Evolutionary conservation across 2,329 filamentous ascomycete genomes (phyloP).

Genomic region (Ramichloridium luteum): DNA sequence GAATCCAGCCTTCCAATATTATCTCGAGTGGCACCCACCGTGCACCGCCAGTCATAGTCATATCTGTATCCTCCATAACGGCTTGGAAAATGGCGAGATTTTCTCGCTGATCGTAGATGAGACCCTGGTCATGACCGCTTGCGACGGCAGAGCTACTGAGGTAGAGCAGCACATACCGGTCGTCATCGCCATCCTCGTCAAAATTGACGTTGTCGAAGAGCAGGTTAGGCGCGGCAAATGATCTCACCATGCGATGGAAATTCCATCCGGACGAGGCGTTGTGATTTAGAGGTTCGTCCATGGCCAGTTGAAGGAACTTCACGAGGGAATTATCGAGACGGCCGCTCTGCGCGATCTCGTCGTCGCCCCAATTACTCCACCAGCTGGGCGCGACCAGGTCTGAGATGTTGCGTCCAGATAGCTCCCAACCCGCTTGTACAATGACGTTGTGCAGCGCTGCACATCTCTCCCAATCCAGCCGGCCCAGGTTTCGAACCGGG

Average conservation of each 20-base stretch:
- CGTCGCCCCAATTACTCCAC: neutral
- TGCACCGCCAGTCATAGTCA: neutral
- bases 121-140: neutral
- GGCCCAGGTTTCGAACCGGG: slow-evolving; percentile 6
- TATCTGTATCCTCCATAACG: neutral
- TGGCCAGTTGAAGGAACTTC: too few relatives aligned
- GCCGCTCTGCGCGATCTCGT: too few relatives aligned
- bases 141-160: neutral
- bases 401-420: slow-evolving; percentile 4
- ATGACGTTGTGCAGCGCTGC: slow-evolving; percentile 10
- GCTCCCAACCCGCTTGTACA: slow-evolving; percentile 7
- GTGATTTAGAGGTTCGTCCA: too few relatives aligned
- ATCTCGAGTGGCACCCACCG: neutral
- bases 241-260: neutral
- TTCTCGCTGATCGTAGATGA: neutral
- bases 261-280: too few relatives aligned
- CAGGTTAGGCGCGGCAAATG: neutral
- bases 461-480: slow-evolving; percentile 7
- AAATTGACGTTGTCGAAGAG: neutral
- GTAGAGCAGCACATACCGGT: slow-evolving; percentile 1
- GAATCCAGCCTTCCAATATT: neutral
- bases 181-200: neutral
- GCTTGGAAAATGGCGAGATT: neutral
- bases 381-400: slow-evolving; percentile 3
- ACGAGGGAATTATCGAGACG: too few relatives aligned